A percentile compares a stretch with the other conserved stretches of the same genome.
phyloP scores from a whole-genome alignment of 495 filamentous ascomycete genomes.

The Daldinia decipiens region DNA sequence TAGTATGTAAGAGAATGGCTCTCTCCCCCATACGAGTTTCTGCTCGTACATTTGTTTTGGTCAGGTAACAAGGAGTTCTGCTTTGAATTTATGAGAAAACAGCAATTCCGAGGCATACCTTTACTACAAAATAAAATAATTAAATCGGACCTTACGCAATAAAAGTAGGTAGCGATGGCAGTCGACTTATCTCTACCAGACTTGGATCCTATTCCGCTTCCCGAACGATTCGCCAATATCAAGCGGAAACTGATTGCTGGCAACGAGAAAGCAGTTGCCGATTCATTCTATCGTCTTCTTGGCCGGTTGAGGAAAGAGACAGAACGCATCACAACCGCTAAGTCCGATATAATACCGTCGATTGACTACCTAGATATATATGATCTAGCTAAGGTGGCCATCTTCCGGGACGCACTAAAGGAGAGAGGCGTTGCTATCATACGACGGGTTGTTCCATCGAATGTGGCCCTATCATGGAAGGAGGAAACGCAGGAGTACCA shows the following conservation, averaged over 20 bases:
- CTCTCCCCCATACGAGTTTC: slow-evolving; percentile 9
- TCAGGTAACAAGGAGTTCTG: neutral
- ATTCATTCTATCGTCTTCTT: slow-evolving; percentile 77
- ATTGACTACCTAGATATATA: slow-evolving; percentile 69
- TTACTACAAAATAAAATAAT: neutral
- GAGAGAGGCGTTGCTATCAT: slow-evolving; percentile 71
- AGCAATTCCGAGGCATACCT: neutral
- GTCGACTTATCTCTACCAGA: slow-evolving; percentile 35
- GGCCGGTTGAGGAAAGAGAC: slow-evolving; percentile 63
- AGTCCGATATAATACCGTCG: slow-evolving; percentile 64
- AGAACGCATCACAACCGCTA: slow-evolving; percentile 54
- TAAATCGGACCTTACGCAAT: neutral
- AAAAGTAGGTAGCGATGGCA: slow-evolving; percentile 34
- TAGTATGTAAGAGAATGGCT: slow-evolving; percentile 15
- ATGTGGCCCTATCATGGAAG: slow-evolving; percentile 64
- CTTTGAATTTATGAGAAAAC: neutral
- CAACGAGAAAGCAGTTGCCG: slow-evolving; percentile 66
- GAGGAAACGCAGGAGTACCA: slow-evolving; percentile 66
- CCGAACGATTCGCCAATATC: slow-evolving; percentile 74
- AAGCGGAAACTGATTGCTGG: slow-evolving; percentile 71
- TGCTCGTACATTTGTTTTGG: slow-evolving; percentile 2
- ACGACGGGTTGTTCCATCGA: slow-evolving; percentile 65
- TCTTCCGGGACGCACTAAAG: slow-evolving; percentile 59
- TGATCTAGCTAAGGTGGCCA: slow-evolving; percentile 55
- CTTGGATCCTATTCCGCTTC: slow-evolving; percentile 64